These are phyloP conservation scores for Mucor sp. DNA, from an alignment of 371 early-diverging fungal species.

Conservation along the genomic window DNA sequence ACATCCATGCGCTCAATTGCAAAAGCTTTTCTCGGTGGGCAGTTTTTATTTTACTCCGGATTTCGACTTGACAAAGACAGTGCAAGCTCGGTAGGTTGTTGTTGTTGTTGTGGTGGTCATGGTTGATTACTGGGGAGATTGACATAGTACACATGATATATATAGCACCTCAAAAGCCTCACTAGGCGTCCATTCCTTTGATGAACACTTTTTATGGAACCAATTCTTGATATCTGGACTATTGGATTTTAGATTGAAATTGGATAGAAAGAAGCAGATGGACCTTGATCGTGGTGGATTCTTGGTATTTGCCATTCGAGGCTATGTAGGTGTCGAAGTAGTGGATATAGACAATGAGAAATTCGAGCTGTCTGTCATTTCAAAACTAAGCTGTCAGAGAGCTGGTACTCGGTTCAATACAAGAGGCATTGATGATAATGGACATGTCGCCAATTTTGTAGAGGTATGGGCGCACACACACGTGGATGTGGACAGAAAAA, in stretches of 20 bases:
- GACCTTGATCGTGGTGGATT: conserved; percentile 74
- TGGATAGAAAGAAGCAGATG: conserved; percentile 62
- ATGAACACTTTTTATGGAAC: conserved; percentile 91
- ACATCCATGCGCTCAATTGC: conserved; percentile 65
- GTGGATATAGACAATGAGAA: conserved; percentile 43
- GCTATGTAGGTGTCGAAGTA: conserved; percentile 63
- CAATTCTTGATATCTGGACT: conserved; percentile 76
- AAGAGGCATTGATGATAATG: conserved; percentile 96
- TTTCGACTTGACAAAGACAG: conserved; percentile 74
- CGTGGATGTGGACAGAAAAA: no score
- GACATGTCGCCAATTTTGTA: conserved; percentile 97
- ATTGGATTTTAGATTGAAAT: conserved; percentile 73
- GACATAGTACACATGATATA: not conserved
- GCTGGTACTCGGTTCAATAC: conserved; percentile 96
- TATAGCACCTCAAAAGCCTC: conserved; percentile 51
- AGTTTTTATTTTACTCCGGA: conserved; percentile 79
- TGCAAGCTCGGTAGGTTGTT: conserved; percentile 63
- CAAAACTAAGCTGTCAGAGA: conserved; percentile 90
- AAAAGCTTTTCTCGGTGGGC: conserved; percentile 69
- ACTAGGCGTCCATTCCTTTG: conserved; percentile 51
- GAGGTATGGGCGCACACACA: conserved; percentile 73
- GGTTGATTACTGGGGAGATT: no score
- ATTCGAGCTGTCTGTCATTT: conserved; percentile 77
- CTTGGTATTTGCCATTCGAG: conserved; percentile 72
- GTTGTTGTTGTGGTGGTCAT: no score